These are phyloP conservation scores for Colletotrichum endophyticum DNA, from an alignment of 2,329 filamentous ascomycete genomes.

Conservation along the genomic window DNA sequence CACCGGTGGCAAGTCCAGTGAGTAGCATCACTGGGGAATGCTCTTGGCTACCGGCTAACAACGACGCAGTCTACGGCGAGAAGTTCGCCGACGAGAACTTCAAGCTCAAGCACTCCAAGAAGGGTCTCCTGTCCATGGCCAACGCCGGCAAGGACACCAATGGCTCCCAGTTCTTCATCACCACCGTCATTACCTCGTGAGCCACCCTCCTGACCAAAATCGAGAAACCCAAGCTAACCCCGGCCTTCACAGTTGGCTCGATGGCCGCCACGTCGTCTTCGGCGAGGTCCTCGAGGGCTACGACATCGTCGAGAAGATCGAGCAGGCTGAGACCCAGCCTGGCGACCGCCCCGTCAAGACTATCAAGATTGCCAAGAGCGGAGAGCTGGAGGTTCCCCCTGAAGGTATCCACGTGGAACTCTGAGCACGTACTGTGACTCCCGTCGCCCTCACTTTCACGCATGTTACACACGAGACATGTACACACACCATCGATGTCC, in stretches of 20 bases:
- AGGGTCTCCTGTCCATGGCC: conserved; percentile 83
- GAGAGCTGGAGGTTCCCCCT: conserved; percentile 80
- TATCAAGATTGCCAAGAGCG: conserved; percentile 83
- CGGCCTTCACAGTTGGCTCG: conserved; percentile 69
- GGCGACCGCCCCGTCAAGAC: conserved; percentile 72
- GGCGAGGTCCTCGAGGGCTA: conserved; percentile 88
- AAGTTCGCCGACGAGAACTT: conserved; percentile 93
- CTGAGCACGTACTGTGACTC: conserved; percentile 54
- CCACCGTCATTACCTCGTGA: conserved; percentile 78
- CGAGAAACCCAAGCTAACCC: conserved; percentile 2
- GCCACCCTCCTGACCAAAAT: conserved; percentile 26
- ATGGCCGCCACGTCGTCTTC: conserved; percentile 86
- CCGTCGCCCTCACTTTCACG: conserved; percentile 1
- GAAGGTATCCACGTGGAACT: conserved; percentile 95
- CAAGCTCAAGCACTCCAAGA: conserved; percentile 91
- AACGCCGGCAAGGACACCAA: conserved; percentile 87
- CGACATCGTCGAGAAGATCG: conserved; percentile 79
- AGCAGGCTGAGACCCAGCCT: conserved; percentile 68
- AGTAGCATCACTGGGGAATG: conserved; percentile 31
- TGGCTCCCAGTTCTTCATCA: conserved; percentile 91
- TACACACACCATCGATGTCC: not conserved
- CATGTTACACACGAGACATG: not conserved
- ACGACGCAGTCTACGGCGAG: conserved; percentile 72
- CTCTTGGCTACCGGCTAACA: not conserved
- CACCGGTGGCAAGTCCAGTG: conserved; percentile 85